Base-by-base conservation (phyloP, 306 rosid genomes). In the Dryas alaskensis region DNA sequence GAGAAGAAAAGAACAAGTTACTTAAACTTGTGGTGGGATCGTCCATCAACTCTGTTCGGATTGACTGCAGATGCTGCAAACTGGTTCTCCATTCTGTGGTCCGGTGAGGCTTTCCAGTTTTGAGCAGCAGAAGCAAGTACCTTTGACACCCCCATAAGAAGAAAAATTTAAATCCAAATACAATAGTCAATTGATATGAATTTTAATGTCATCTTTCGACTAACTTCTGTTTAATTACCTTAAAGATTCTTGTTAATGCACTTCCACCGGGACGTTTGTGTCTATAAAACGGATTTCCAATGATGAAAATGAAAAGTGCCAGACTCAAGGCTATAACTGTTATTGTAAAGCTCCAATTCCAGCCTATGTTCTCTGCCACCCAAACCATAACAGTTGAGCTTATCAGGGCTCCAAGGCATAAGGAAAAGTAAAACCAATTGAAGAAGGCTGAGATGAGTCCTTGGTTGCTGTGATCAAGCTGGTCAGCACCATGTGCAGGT, bases 401-500 rank as follows among this genome's bases (percentile, higher is more conserved):
- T 13, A 84, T 12, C 55, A 85, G 70, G 7, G 73, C 76, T 10
- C 82, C 84, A 0, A 52, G 27, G 53, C 76, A 69, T 1, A 85
- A 4, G 46, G 78, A 69, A 76, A 74, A 79, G 74, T 79, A 82
- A 64, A 73, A 80, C 86, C 84, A 85, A 27, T 66, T 82, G 82
- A 85, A 85, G 84, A 73, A 82, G 51, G 79, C 64, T 17, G 89
- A 73, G 43, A 85, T 73, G 5, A 73, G 80, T 14, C 65, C 45
- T 61, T 67, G 77, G 16, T 85, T 79, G 22, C 48, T 48, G 54
- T 49, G 73, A 43, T 79, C 86, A 4, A 82, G 76, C 59, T 82
- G 86, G 69, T 82, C 84, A 7, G 84, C 89, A 12, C 88, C 88
- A 50, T 85, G 84, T 60, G 86, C 65, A 17, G 79, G 72, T 53